A percentile compares a stretch with the other conserved stretches of the same genome.
Conservation (phyloP, 2,329 filamentous ascomycete species). For the Pseudogymnoascus sp. region DNA sequence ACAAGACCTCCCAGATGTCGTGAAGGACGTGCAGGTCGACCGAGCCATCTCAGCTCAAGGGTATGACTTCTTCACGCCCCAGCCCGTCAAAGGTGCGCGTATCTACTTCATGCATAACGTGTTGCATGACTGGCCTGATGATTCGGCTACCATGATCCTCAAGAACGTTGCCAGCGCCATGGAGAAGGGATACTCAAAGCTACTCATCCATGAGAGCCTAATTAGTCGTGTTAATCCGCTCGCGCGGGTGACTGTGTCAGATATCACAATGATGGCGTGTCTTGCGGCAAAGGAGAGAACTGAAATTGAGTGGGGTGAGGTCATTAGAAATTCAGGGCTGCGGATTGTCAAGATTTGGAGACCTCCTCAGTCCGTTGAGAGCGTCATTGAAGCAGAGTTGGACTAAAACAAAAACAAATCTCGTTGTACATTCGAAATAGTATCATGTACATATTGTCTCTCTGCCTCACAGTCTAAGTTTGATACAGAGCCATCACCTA, state of each 20-base stretch:
- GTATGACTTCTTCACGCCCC: slow-evolving; percentile 35
- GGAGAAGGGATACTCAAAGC: slow-evolving; percentile 30
- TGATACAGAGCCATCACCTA: background rate
- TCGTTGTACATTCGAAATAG: background rate
- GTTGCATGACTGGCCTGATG: slow-evolving; percentile 29
- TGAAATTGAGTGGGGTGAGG: slow-evolving; percentile 26
- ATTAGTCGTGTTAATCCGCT: slow-evolving; percentile 27
- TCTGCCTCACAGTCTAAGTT: background rate
- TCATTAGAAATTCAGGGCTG: background rate
- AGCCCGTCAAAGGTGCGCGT: slow-evolving; percentile 35
- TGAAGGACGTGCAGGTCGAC: slow-evolving; percentile 23
- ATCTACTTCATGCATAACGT: slow-evolving; percentile 28
- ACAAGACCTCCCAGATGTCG: slow-evolving; percentile 26
- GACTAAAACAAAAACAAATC: background rate
- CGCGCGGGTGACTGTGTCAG: slow-evolving; percentile 27
- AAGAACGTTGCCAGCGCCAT: slow-evolving; percentile 24
- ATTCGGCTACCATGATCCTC: slow-evolving; percentile 13
- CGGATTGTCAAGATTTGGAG: background rate
- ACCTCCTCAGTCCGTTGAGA: slow-evolving; percentile 5
- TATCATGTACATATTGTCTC: background rate
- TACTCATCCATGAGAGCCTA: slow-evolving; percentile 33
- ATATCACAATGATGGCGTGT: slow-evolving; percentile 31
- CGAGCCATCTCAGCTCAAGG: slow-evolving; percentile 25
- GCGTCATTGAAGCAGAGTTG: background rate
- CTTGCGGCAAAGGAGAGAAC: slow-evolving; percentile 29